These are phyloP conservation scores for Mucor irregularis DNA, from an alignment of 371 early-diverging fungal species.

Conservation along the genomic window DNA sequence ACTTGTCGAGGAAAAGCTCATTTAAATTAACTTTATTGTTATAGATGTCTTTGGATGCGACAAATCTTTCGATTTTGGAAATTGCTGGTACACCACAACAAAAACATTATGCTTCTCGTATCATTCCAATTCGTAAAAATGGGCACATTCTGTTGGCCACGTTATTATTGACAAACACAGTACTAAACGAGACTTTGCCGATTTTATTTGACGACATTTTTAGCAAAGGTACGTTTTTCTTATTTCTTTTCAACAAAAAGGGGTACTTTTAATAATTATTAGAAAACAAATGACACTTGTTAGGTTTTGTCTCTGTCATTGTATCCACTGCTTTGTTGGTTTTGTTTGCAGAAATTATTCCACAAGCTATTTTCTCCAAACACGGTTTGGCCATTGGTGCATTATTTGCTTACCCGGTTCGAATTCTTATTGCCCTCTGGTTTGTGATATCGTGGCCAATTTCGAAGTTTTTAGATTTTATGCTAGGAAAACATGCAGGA, in stretches of 20 bases:
- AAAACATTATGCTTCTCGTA: constrained; percentile 63
- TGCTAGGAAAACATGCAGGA: constrained; percentile 74
- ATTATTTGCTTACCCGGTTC: constrained; percentile 74
- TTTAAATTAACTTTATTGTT: not conserved
- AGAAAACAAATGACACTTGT: not conserved
- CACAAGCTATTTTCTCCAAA: constrained; percentile 81
- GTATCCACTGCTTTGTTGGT: constrained; percentile 77
- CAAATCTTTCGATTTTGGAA: constrained; percentile 57
- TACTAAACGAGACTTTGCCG: constrained; percentile 86
- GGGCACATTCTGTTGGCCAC: constrained; percentile 80
- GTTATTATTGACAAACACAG: constrained; percentile 75
- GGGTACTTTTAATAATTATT: not conserved
- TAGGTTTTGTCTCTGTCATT: constrained; percentile 73
- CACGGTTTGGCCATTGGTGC: constrained; percentile 83
- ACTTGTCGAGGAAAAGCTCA: not conserved
- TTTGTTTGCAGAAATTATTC: constrained; percentile 86
- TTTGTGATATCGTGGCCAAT: constrained; percentile 81
- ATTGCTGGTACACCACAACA: constrained; percentile 68
- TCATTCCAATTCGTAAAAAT: constrained; percentile 75
- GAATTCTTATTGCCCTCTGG: constrained; percentile 62
- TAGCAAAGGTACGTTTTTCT: constrained; percentile 48
- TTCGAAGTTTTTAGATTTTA: constrained; percentile 69
- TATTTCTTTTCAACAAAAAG: not conserved
- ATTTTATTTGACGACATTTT: constrained; percentile 71
- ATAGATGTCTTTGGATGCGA: constrained; percentile 69